Conservation (phyloP, 768 basidiomycete species). For the Hygrocybe punicea region DNA sequence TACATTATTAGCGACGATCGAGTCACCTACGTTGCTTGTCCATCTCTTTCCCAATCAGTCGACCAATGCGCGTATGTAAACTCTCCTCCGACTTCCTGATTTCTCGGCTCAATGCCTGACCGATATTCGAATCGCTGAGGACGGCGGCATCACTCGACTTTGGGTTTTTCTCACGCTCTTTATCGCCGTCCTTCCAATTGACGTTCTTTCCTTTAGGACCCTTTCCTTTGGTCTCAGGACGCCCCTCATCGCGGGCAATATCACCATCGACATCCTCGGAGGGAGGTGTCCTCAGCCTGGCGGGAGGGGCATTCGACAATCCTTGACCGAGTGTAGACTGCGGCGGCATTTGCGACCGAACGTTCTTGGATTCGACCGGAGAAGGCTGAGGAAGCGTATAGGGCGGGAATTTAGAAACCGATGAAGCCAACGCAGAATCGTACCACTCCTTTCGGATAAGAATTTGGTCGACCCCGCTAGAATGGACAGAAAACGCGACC, state of each 20-base stretch:
- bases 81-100: conserved; percentile 82
- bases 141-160: conserved; percentile 34
- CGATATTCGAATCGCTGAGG: conserved; percentile 53
- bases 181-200: conserved; percentile 49
- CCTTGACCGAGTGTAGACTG: conserved; percentile 15
- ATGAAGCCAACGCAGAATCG: conserved; percentile 57
- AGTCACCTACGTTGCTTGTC: conserved; percentile 76
- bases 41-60: conserved; percentile 80
- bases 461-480: conserved; percentile 84
- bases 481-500: conserved; percentile 86
- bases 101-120: conserved; percentile 64
- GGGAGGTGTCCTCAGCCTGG: conserved; percentile 62
- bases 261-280: conserved; percentile 74
- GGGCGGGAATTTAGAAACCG: conserved; percentile 61
- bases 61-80: conserved; percentile 71
- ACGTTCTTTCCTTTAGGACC: conserved; percentile 54
- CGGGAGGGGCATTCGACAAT: conserved; percentile 27
- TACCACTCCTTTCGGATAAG: conserved; percentile 85
- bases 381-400: conserved; percentile 36
- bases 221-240: conserved; percentile 46
- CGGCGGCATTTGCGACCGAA: conserved; percentile 3
- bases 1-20: background rate
- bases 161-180: conserved; percentile 39
- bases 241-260: conserved; percentile 55
- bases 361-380: conserved; percentile 26